Base-by-base conservation (phyloP, 352 stramenopile species). In the Phytophthora nicotianae region DNA sequence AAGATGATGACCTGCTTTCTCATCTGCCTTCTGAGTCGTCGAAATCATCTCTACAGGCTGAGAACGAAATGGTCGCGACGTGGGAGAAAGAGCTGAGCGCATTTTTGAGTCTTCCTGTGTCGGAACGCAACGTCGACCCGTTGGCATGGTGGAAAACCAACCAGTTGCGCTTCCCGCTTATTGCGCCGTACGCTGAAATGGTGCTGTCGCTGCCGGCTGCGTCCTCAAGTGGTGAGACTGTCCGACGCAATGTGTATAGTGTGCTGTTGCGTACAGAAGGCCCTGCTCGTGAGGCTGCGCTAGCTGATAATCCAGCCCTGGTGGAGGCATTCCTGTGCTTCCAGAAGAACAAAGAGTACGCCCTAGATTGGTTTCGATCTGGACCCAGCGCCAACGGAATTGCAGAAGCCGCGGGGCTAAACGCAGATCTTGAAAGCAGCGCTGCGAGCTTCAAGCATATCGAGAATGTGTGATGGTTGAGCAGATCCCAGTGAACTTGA, bases 291-390 rank as follows among this genome's bases (percentile, higher is more conserved):
- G 78, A 89, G 35, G 62, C 58, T 9, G 55, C 58, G n/a, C 68
- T 91, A 42, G 70, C 75, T 13, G 75, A 66, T 19, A 87, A 73
- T 48, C 74, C 76, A 23, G 71, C 70, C 6, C 70, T 94, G 33
- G 53, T 89, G n/a, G 81, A 92, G 50, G 79, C 81, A 47, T 90
- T 88, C 51, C 33, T 94, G 40, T 88, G 77, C 66, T 94, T 94
- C 62, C 85, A 94, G 61, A 87, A 87, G 68, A 94, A 94, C 71
- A 88, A 88, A 59, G 65, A 86, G 19, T 86, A 77, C 38, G 85
- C 79, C 4, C 50, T 92, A 20, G 85, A 93, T 61, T 90, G 83
- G 81, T 90, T 93, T 75, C 75, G 77, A 52, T 84, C 72, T 47
- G 74, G 73, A 17, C 47, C 65, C 9, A 74, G 21, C 13, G 50